Evolutionary conservation across 2,329 filamentous ascomycete species (phyloP), one percentile per base, ranked within the genome.

Genomic region (Leptographium wingfieldii): DNA sequence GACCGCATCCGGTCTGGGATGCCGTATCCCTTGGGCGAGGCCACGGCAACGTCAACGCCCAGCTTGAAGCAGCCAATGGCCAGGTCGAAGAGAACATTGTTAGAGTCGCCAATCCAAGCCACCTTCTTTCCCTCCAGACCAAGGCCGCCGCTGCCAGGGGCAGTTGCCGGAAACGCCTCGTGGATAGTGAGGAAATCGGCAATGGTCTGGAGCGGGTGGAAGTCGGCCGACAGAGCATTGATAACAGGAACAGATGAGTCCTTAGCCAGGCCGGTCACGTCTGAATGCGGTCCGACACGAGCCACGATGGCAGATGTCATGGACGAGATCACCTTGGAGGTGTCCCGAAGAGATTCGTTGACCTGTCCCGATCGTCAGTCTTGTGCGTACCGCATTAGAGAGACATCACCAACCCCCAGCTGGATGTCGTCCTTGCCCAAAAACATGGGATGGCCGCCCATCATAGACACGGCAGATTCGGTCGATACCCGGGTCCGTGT

Each of bases 391-490:
- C 9, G 14, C 16, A 27, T 12, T 29, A 6, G 16, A 31, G 29
- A 49, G 22, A 40, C 16, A 16, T 14, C 38, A 60, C 80, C 65
- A 72, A 88, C 94, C 58, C 94, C 94, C 25, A 99, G 80, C 73
- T 99, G 94, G 63, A 99, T 99, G 70, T 99, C 94, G 59, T 95
- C 87, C 70, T 92, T 94, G 68, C 92, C 91, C 61, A 99, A 74
- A 71, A 99, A 99, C 92, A 99, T 96, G 27, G 94, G 86, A 68
- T 96, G 88, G 0, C 92, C 94, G 46, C 92, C 91, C 78, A 99
- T 81, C 62, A 89, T 78, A n/a, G 87, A 83, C 46, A 96, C 85
- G 14, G 94, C 94, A 9, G 87, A 87, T 77, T 99, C 94, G 1
- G 92, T 96, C 1, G 91, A 96, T 38, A 99, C 86, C 63, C 94